Conservation (phyloP, 371 early-diverging fungal genomes). For the Furculomyces boomerangus region DNA sequence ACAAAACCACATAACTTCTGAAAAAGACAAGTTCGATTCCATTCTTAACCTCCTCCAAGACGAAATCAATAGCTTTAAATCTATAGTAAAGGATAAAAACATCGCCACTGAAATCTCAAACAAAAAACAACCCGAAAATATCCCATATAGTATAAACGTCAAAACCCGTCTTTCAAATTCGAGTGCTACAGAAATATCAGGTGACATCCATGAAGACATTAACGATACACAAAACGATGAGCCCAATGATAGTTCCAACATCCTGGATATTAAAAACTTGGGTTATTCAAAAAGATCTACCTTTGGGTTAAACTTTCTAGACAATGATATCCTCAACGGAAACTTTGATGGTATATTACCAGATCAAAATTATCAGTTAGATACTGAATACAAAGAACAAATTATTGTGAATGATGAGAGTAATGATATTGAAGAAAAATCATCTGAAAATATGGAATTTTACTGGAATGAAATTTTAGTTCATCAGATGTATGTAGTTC, state of each 20-base stretch:
- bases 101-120: too few relatives aligned
- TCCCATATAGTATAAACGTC: too few relatives aligned
- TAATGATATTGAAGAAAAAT: not conserved
- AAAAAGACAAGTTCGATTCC: not conserved
- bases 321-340: too few relatives aligned
- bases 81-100: too few relatives aligned
- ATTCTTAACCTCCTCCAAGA: too few relatives aligned
- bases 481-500: conserved; percentile 1
- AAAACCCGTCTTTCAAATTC: too few relatives aligned
- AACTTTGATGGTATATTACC: too few relatives aligned
- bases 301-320: too few relatives aligned
- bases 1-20: not conserved
- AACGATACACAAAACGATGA: not conserved
- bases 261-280: not conserved
- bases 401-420: not conserved
- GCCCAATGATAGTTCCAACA: not conserved
- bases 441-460: not conserved
- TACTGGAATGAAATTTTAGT: not conserved
- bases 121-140: too few relatives aligned
- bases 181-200: too few relatives aligned
- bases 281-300: not conserved
- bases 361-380: not conserved
- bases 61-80: too few relatives aligned
- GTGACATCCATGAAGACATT: too few relatives aligned
- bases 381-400: not conserved